Percentiles rank a stretch among this genome's conserved stretches.
Evolutionary conservation across 192 early-diverging fungal genomes (phyloP).

Genomic region (Phlyctochytrium arcticum): DNA sequence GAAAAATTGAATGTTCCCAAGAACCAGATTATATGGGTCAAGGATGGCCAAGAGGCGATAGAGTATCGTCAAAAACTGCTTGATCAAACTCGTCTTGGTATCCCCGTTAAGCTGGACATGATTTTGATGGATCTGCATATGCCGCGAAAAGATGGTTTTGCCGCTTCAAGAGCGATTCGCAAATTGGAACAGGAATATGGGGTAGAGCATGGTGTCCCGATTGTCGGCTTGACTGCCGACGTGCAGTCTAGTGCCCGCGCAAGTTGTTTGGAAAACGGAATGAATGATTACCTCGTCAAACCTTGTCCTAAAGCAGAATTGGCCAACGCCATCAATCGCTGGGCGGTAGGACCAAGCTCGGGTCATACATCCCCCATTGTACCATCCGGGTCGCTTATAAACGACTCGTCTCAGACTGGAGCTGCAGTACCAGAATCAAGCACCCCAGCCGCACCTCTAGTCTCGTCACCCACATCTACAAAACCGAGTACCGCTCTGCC

Average conservation of each 20-base stretch:
- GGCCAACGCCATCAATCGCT: neutral
- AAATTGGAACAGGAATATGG: slow-evolving; percentile 16
- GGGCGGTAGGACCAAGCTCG: too few relatives aligned
- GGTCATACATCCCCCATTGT: too few relatives aligned
- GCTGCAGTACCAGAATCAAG: too few relatives aligned
- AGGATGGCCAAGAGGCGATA: neutral
- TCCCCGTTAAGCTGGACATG: neutral
- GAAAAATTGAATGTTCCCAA: neutral
- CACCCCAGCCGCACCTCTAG: too few relatives aligned
- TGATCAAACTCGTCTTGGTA: neutral
- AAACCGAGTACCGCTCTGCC: too few relatives aligned
- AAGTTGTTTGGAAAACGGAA: slow-evolving; percentile 2
- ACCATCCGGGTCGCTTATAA: too few relatives aligned
- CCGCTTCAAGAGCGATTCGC: neutral
- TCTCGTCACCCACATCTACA: too few relatives aligned
- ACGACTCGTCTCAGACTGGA: too few relatives aligned
- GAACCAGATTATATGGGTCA: neutral
- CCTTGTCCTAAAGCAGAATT: neutral
- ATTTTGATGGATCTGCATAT: slow-evolving; percentile 7
- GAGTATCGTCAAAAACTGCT: neutral
- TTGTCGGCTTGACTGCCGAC: neutral
- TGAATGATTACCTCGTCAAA: slow-evolving; percentile 7
- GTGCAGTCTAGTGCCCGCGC: neutral
- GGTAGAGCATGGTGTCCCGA: neutral
- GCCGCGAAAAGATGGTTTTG: slow-evolving; percentile 1